A percentile compares a stretch with the other conserved stretches of the same genome.
These are phyloP conservation scores for Lagenaria siceraria DNA, from an alignment of 306 rosid species.

Conservation along the genomic window DNA sequence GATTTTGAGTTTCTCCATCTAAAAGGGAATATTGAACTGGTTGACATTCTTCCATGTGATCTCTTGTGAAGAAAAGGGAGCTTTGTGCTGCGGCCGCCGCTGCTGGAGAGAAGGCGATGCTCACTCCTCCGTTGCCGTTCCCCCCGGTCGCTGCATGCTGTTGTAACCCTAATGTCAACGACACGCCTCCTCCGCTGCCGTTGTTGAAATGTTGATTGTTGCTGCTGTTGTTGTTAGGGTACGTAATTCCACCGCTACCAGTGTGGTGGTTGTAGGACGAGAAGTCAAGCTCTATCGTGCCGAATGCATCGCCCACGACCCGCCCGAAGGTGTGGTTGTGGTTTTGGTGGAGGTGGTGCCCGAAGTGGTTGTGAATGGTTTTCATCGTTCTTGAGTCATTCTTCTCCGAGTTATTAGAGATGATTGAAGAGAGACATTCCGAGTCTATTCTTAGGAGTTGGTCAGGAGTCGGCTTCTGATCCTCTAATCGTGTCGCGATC, in stretches of 20 bases:
- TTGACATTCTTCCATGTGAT: slow-evolving; percentile 57
- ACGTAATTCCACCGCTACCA: slow-evolving; percentile 17
- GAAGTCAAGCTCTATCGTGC: slow-evolving; percentile 60
- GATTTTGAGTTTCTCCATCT: slow-evolving; percentile 52
- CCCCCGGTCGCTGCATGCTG: slow-evolving; percentile 40
- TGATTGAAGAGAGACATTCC: slow-evolving; percentile 53
- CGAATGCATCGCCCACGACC: slow-evolving; percentile 26
- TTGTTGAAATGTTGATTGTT: slow-evolving; percentile 22
- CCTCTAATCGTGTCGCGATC: slow-evolving; percentile 14
- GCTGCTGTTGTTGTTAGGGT: neutral
- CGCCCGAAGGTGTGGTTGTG: slow-evolving; percentile 31
- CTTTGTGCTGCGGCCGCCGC: slow-evolving; percentile 29
- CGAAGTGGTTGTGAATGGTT: slow-evolving; percentile 14
- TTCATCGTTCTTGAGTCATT: slow-evolving; percentile 21
- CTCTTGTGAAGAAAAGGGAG: slow-evolving; percentile 58
- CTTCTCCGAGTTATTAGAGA: slow-evolving; percentile 31
- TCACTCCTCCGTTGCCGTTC: slow-evolving; percentile 26
- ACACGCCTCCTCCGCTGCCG: slow-evolving; percentile 38
- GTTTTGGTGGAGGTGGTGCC: neutral
- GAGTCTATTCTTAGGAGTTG: slow-evolving; percentile 49
- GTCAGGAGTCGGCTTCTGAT: slow-evolving; percentile 36
- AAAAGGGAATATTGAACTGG: slow-evolving; percentile 61
- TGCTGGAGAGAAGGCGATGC: slow-evolving; percentile 44
- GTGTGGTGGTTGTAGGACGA: slow-evolving; percentile 37
- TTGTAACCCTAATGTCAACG: slow-evolving; percentile 79